Base-by-base conservation (phyloP, 1,284 basidiomycete species). In the Flammula alnicola region DNA sequence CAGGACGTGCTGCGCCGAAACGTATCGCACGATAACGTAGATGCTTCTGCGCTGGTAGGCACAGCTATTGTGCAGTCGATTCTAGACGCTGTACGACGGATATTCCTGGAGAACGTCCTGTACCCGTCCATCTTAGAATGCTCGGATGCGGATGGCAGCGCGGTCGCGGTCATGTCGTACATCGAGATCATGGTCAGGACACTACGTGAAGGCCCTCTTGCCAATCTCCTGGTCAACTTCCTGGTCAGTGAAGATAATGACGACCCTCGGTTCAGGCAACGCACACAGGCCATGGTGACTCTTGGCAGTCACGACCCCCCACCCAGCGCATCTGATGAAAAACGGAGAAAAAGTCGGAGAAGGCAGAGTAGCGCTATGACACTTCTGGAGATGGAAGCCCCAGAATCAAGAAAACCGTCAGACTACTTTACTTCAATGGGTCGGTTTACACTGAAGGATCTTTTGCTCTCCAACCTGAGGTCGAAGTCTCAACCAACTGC, bases 131-230 rank as follows among this genome's bases (percentile, higher is more conserved):
- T 99, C 41, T 77, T 98, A 42, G 95, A 98, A 65, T 97, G 94
- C 69, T 95, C 94, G 0, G 91, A 93, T 54, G 67, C 76, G 5
- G 95, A 99, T 67, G 95, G 95, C 19, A 97, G 94, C 56, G 91
- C 95, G 0, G 90, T 97, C 1, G 96, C 96, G 1, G 94, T 98
- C 44, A 88, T 98, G 81, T 93, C 90, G n/a, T 98, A 99, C 63
- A 86, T 98, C 54, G 93, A 98, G 54, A 82, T 91, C 61, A 87
- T 94, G 73, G 79, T 95, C 44, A 79, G 85, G 40, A 90, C 87
- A 0, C 77, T 95, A 11, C 81, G 84, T 47, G 77, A 86, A 33
- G 88, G 88, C 17, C 79, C 78, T 44, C 75, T 95, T 29, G 80
- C 80, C 3, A 81, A 86, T 52, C 71, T 88, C n/a, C 70, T 95